Evolutionary conservation across 2,329 filamentous ascomycete genomes (phyloP), one percentile per base, ranked within the genome.

Genomic region (Neospermospora avenae): DNA sequence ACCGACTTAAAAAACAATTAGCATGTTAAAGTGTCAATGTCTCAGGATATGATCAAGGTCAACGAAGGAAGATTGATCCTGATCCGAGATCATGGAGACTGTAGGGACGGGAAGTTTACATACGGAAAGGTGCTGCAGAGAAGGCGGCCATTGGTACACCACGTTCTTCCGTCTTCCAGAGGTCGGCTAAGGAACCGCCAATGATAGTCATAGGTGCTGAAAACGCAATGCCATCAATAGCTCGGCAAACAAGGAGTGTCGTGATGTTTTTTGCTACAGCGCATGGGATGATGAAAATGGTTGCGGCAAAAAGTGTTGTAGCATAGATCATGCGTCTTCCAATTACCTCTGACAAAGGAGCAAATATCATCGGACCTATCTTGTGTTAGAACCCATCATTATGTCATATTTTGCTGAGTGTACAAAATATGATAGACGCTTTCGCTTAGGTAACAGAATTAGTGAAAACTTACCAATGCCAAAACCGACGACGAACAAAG

Each of bases 91-190:
- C n/a, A n/a, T n/a, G n/a, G n/a, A n/a, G n/a, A n/a, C n/a, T n/a
- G n/a, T n/a, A n/a, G n/a, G n/a, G n/a, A n/a, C n/a, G n/a, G n/a
- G n/a, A n/a, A n/a, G n/a, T n/a, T n/a, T n/a, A n/a, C n/a, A n/a
- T n/a, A n/a, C n/a, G n/a, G 71, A 95, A 95, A 0, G 91, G 91
- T 0, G 90, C 90, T 2, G 90, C 90, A 13, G 84, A 88, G 73
- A 95, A 96, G 16, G 89, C 88, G 3, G 90, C 90, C 90, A 96
- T 95, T 18, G 91, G 89, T 1, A 95, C 87, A 69, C 90, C 91
- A 56, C 91, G 83, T 75, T 96, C 90, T 72, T 95, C 90, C 54
- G 87, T 90, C 61, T 77, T 85, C 90, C 90, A 96, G n/a, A 95
- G 74, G 76, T 96, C 91, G 11, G 90, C 88, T 5, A 96, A 76